phyloP scores from a whole-genome alignment of 768 basidiomycete species.

The Erythrobasidium yunnanense region DNA sequence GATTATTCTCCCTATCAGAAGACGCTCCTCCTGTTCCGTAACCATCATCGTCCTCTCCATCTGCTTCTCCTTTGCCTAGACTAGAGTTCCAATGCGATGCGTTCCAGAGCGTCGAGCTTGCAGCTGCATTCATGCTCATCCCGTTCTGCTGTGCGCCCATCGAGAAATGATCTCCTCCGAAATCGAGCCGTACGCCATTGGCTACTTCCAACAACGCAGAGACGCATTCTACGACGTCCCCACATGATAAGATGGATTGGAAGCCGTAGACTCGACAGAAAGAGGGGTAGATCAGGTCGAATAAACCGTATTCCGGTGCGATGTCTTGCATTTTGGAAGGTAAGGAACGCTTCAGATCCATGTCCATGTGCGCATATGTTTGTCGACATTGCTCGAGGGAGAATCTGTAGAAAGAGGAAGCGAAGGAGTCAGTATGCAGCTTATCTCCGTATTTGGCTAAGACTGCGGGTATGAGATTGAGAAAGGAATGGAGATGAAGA shows the following conservation, averaged over 20 bases:
- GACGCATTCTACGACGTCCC: constrained; percentile 84
- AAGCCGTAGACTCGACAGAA: constrained; percentile 89
- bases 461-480: too few relatives aligned
- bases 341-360: constrained; percentile 73
- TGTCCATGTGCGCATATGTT: constrained; percentile 88
- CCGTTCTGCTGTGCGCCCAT: constrained; percentile 38
- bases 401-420: constrained; percentile 54
- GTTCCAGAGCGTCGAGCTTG: too few relatives aligned
- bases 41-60: constrained; percentile 44
- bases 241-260: constrained; percentile 74
- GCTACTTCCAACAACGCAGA: constrained; percentile 81
- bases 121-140: too few relatives aligned
- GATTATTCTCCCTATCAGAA: constrained; percentile 31
- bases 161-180: constrained; percentile 81
- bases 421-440: too few relatives aligned
- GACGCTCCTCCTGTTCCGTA: constrained; percentile 43
- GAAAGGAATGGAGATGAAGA: too few relatives aligned
- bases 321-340: constrained; percentile 72
- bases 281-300: constrained; percentile 85
- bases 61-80: too few relatives aligned
- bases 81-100: too few relatives aligned
- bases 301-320: constrained; percentile 85
- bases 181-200: constrained; percentile 74
- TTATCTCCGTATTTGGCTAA: too few relatives aligned
- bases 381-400: constrained; percentile 91